Conservation (phyloP, 2,329 filamentous ascomycete genomes). For the Venturia carpophila region DNA sequence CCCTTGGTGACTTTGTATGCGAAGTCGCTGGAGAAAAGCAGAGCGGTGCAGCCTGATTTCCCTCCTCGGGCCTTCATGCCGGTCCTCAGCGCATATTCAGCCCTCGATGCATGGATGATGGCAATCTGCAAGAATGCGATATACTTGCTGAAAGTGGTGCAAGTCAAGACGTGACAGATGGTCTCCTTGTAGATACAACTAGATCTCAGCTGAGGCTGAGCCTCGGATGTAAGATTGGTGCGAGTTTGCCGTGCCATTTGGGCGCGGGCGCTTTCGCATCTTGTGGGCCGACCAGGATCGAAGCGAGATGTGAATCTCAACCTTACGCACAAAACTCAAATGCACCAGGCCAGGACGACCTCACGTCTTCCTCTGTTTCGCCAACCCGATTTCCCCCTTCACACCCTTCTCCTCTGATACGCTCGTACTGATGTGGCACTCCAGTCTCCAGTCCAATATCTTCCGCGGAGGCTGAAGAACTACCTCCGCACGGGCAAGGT, state of each 20-base stretch:
- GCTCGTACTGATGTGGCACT: too few species aligned
- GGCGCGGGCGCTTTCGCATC: too few species aligned
- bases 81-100: not conserved
- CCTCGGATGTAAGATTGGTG: not conserved
- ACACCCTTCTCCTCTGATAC: not conserved
- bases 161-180: not conserved
- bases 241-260: not conserved
- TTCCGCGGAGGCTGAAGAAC: not conserved
- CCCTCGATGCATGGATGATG: not conserved
- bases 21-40: too few species aligned
- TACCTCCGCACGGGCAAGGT: not conserved
- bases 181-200: too few species aligned
- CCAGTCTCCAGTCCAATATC: not conserved
- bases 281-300: too few species aligned
- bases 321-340: not conserved
- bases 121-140: not conserved
- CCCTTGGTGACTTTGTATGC: too few species aligned
- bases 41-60: too few species aligned
- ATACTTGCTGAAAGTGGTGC: not conserved
- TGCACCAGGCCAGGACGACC: not conserved
- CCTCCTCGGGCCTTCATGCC: not conserved
- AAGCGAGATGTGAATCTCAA: too few species aligned
- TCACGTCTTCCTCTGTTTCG: too few species aligned
- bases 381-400: not conserved
- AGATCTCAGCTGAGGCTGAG: conserved; percentile 6